A percentile compares a stretch with the other conserved stretches of the same genome.
These are phyloP conservation scores for Fonsecaea nubica DNA, from an alignment of 2,329 filamentous ascomycete genomes.

Conservation along the genomic window DNA sequence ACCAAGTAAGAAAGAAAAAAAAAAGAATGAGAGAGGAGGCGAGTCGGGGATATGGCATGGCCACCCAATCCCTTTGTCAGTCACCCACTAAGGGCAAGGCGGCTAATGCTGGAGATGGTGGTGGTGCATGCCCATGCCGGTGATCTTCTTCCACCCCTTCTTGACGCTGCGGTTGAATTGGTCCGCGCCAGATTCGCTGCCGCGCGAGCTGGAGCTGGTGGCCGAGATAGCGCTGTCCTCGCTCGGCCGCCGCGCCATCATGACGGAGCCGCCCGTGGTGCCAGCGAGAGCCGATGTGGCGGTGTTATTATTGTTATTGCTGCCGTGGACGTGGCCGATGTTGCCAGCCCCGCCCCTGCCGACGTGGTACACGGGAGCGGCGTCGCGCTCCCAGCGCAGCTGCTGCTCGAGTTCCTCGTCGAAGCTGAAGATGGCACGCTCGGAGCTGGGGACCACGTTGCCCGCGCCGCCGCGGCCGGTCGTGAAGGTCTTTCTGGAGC, in stretches of 20 bases:
- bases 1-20: no score
- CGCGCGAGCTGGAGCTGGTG: constrained; percentile 18
- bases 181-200: constrained; percentile 39
- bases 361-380: constrained; percentile 68
- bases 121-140: constrained; percentile 16
- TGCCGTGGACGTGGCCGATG: constrained; percentile 25
- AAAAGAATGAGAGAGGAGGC: no score
- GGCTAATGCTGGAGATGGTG: neutral
- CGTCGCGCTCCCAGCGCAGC: constrained; percentile 57
- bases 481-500: constrained; percentile 51
- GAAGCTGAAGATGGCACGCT: constrained; percentile 70
- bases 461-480: constrained; percentile 63
- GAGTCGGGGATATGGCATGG: no score
- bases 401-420: constrained; percentile 69
- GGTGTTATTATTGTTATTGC: constrained; percentile 6
- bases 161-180: constrained; percentile 37
- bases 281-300: neutral
- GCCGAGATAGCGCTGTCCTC: constrained; percentile 23
- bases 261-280: neutral
- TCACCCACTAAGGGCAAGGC: no score
- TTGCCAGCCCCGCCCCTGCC: constrained; percentile 69
- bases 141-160: constrained; percentile 40
- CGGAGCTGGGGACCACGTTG: constrained; percentile 57
- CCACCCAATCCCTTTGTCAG: no score
- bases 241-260: constrained; percentile 16